phyloP scores from a whole-genome alignment of 163 green algal species.

The Scenedesmus sp. region DNA sequence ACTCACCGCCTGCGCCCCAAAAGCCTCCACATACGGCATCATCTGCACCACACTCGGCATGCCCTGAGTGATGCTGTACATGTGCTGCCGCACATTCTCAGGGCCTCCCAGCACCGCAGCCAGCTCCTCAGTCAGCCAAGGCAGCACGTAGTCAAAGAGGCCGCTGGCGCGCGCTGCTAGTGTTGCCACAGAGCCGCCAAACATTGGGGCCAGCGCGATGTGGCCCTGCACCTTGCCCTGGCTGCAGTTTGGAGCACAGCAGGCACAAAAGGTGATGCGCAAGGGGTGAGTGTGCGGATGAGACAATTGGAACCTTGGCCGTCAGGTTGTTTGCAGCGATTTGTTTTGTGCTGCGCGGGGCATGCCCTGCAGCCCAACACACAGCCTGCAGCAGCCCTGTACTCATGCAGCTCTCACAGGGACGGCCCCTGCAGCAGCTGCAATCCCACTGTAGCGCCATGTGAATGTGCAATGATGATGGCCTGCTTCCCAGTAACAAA shows the following conservation, averaged over 20 bases:
- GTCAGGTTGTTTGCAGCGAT: too few relatives aligned
- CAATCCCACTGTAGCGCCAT: background rate
- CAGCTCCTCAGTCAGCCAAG: background rate
- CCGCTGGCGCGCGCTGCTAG: background rate
- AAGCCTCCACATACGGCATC: constrained; percentile 17
- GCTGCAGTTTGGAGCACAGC: background rate
- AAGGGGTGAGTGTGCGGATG: too few relatives aligned
- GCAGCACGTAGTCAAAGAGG: constrained; percentile 29
- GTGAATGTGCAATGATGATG: background rate
- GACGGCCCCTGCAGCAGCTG: background rate
- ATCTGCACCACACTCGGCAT: constrained; percentile 34
- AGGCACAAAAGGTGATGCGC: too few relatives aligned
- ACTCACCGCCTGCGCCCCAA: constrained; percentile 2
- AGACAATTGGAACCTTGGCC: too few relatives aligned
- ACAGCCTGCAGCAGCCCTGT: too few relatives aligned
- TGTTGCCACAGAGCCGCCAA: background rate
- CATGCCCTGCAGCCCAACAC: too few relatives aligned
- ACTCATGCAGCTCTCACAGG: background rate
- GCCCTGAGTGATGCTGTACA: constrained; percentile 6
- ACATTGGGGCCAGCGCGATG: constrained; percentile 9
- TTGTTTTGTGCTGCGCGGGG: too few relatives aligned
- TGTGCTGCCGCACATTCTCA: background rate
- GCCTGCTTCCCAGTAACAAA: background rate
- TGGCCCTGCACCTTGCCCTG: constrained; percentile 8
- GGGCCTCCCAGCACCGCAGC: background rate